Conservation (phyloP, 345 rosid genomes). For the Camelina hispida region DNA sequence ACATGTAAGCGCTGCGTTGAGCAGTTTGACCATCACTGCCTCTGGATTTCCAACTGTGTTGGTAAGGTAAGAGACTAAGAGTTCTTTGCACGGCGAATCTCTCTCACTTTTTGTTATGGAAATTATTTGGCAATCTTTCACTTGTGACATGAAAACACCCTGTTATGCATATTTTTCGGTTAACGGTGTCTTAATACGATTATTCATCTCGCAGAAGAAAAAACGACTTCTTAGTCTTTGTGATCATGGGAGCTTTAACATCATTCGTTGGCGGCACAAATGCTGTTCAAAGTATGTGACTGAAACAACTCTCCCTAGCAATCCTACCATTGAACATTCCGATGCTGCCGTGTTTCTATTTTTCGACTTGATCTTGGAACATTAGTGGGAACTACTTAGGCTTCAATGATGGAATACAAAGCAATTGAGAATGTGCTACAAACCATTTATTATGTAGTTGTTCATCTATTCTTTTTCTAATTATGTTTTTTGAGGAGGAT, state of each 20-base stretch:
- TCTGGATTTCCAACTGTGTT: conserved; percentile 98
- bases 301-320: conserved; percentile 1
- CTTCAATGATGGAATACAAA: too few relatives aligned
- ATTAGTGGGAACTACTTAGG: too few relatives aligned
- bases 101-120: background rate
- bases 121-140: background rate
- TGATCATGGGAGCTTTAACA: conserved; percentile 67
- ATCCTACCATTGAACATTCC: background rate
- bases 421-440: too few relatives aligned
- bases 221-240: conserved; percentile 84
- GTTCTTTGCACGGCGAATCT: background rate
- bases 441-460: too few relatives aligned
- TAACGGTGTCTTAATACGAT: background rate
- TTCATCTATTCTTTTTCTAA: too few relatives aligned
- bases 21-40: conserved; percentile 99
- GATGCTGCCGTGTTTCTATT: too few relatives aligned
- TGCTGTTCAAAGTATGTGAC: conserved; percentile 79
- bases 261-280: conserved; percentile 56
- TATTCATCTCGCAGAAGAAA: conserved; percentile 65
- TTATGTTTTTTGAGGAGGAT: too few relatives aligned
- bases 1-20: conserved; percentile 85
- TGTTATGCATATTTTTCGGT: background rate
- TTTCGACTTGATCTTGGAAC: too few relatives aligned
- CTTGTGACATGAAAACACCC: conserved; percentile 5
- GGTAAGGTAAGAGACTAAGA: conserved; percentile 68